Evolutionary conservation across 2,329 filamentous ascomycete genomes (phyloP).

Genomic region (Pseudophaeomoniella oleicola): DNA sequence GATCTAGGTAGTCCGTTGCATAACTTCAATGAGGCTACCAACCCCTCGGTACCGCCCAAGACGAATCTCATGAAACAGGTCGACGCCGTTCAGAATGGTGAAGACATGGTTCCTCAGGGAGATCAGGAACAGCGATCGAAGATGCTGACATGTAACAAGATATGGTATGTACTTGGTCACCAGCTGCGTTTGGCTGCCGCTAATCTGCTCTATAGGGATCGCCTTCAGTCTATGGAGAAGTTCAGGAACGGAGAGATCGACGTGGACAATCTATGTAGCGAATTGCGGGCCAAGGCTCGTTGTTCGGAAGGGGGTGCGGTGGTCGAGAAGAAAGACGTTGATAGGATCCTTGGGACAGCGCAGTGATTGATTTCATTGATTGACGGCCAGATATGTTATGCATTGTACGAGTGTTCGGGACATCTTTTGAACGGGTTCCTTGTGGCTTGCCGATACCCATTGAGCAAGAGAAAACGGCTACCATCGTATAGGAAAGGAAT

Average conservation of each 20-base stretch:
- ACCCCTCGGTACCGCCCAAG: constrained; percentile 29
- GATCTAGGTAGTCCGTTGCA: constrained; percentile 78
- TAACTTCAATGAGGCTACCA: constrained; percentile 26
- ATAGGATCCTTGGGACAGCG: constrained; percentile 49
- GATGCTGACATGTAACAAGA: constrained; percentile 73
- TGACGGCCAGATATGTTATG: not conserved
- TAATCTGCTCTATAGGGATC: constrained; percentile 55
- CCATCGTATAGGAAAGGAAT: too few relatives aligned
- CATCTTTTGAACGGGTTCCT: too few relatives aligned
- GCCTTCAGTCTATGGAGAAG: constrained; percentile 70
- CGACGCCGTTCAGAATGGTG: constrained; percentile 57
- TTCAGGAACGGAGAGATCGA: constrained; percentile 87
- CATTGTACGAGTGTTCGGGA: too few relatives aligned
- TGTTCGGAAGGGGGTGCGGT: constrained; percentile 82
- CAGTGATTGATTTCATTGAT: constrained; percentile 8
- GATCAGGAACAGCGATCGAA: constrained; percentile 40
- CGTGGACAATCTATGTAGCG: constrained; percentile 79
- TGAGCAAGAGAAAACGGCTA: too few relatives aligned
- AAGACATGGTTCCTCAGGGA: constrained; percentile 48
- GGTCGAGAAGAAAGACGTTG: constrained; percentile 77
- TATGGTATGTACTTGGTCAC: constrained; percentile 55
- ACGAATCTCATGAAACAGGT: constrained; percentile 65
- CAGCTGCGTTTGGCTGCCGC: constrained; percentile 11
- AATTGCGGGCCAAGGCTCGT: constrained; percentile 88
- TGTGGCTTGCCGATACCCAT: too few relatives aligned